Base-by-base conservation (phyloP, 306 rosid species). In the Trifolium subterraneum region DNA sequence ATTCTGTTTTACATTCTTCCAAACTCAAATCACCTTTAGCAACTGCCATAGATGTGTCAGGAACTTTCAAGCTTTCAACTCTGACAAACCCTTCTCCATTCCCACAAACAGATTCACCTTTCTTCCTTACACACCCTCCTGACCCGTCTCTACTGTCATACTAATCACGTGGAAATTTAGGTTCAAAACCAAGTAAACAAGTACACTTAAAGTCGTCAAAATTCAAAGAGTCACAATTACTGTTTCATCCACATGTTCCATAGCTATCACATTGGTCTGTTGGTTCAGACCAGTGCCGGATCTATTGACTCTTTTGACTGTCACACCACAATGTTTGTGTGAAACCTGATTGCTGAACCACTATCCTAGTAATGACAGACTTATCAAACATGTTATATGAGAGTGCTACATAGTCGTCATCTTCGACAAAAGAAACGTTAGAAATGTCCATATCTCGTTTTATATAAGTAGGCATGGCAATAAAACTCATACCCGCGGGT, bases 121-220 rank as follows among this genome's bases (percentile, higher is more conserved):
- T 45, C 8, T 48, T 83, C 63, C 88, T 86, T 51, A 67, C 71
- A 54, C 97, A 92, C 29, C 97, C 97, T 23, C 76, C 83, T 2
- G 87, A 51, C 10, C 77, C 71, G 20, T 82, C 90, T 65, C 84
- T 80, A 7, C 74, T 72, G 52, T 68, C 29, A 44, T 80, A 71
- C 95, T 92, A 87, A 29, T 84, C 79, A 1, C 29, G 69, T 14
- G 79, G 65, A 3, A 60, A 56, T 20, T 39, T 80, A 5, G 96
- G 96, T 55, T 88, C 85, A 58, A 86, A 88, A 8, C 97, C 93
- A 0, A 90, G 92, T 1, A 85, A 51, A 48, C 97, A 92, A 4
- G 79, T 35, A 68, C 96, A 92, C 48, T 55, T 69, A 48, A 71
- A 85, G 12, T 70, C 55, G 3, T 78, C 86, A 3, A 48, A 35